These are phyloP conservation scores for Nicotiana attenuata DNA, from an alignment of 257 asterid species.

Conservation along the genomic window DNA sequence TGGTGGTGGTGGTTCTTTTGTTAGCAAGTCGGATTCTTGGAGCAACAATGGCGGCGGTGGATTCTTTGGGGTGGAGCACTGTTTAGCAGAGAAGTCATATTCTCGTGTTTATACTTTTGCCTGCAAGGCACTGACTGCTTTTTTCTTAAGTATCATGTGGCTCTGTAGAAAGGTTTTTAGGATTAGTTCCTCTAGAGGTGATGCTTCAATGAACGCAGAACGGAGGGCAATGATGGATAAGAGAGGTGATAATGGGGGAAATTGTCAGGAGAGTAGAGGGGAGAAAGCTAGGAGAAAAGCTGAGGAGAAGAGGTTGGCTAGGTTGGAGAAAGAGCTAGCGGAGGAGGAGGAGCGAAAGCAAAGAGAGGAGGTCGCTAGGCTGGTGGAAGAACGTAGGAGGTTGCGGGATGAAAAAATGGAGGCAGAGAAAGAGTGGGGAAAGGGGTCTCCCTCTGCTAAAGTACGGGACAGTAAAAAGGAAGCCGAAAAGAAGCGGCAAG, in stretches of 20 bases:
- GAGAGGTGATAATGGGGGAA: constrained; percentile 61
- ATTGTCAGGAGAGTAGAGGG: constrained; percentile 77
- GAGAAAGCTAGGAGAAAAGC: constrained; percentile 95
- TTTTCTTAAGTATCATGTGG: constrained; percentile 58
- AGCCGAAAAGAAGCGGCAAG: constrained; percentile 73
- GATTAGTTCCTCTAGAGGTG: constrained; percentile 61
- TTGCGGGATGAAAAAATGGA: constrained; percentile 73
- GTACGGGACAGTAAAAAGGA: constrained; percentile 58
- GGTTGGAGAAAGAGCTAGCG: constrained; percentile 81
- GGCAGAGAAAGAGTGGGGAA: constrained; percentile 69
- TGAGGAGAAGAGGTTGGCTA: constrained; percentile 94
- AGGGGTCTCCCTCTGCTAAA: constrained; percentile 52
- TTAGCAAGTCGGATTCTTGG: constrained; percentile 66
- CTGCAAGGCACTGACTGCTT: constrained; percentile 48
- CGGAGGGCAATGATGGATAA: constrained; percentile 52
- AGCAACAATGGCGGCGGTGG: constrained; percentile 49
- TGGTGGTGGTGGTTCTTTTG: constrained; percentile 59
- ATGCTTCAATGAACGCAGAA: constrained; percentile 54
- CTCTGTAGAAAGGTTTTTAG: constrained; percentile 83
- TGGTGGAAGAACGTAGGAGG: constrained; percentile 91
- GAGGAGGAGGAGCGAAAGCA: constrained; percentile 99
- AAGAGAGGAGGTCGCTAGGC: constrained; percentile 89
- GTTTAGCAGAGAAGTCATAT: constrained; percentile 72
- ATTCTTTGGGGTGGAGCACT: constrained; percentile 48
- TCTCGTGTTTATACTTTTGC: constrained; percentile 57